These are phyloP conservation scores for Tetrapisispora taiwanensis DNA, from an alignment of 805 yeast genomes.

Conservation along the genomic window DNA sequence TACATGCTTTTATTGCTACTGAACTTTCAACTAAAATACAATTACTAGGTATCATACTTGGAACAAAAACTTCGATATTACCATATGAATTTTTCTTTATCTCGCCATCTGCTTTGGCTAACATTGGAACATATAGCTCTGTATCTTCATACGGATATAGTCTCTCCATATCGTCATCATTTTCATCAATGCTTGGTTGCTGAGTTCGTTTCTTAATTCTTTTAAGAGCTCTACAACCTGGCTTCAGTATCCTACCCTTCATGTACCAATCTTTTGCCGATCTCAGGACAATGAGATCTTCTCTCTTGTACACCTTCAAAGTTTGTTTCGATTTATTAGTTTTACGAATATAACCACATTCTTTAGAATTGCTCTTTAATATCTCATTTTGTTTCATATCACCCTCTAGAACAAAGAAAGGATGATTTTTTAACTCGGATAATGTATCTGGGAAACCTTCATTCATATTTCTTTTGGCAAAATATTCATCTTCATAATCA, in stretches of 20 bases:
- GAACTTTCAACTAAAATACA: conserved; percentile 51
- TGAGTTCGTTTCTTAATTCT: conserved; percentile 27
- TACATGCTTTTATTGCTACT: conserved; percentile 60
- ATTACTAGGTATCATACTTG: conserved; percentile 76
- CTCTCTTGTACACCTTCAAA: conserved; percentile 57
- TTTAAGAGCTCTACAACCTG: conserved; percentile 60
- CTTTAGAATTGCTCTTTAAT: conserved; percentile 47
- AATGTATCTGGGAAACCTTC: conserved; percentile 86
- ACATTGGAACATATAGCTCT: conserved; percentile 55
- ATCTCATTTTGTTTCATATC: conserved; percentile 68
- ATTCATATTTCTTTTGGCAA: conserved; percentile 40
- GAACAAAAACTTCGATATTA: conserved; percentile 69
- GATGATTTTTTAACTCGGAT: conserved; percentile 80
- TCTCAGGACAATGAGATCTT: conserved; percentile 50
- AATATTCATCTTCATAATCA: conserved; percentile 29
- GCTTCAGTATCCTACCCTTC: conserved; percentile 61
- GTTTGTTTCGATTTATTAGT: conserved; percentile 30
- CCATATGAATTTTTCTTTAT: conserved; percentile 73
- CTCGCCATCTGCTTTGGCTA: conserved; percentile 48
- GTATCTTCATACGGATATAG: conserved; percentile 77
- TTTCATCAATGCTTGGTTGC: conserved; percentile 27
- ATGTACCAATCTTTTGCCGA: conserved; percentile 84
- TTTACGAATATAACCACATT: conserved; percentile 61
- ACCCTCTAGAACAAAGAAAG: conserved; percentile 68
- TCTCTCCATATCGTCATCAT: conserved; percentile 48